Percentiles rank a stretch among this genome's conserved stretches.
Conservation (phyloP, 257 asterid species). For the Jaltomata sinuosa region DNA sequence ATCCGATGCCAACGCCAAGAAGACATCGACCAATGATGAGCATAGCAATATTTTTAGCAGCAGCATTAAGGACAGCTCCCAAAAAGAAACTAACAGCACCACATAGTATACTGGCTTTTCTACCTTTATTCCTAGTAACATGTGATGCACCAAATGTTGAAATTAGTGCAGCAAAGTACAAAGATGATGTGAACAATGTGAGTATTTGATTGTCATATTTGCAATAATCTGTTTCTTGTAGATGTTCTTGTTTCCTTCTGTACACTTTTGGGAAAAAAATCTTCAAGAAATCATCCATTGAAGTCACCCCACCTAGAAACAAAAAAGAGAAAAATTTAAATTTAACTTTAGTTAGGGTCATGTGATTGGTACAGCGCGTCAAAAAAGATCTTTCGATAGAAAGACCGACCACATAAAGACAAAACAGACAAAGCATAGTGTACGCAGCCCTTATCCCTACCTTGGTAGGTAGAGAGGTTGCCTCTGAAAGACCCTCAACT, state of each 20-base stretch:
- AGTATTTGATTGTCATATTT: constrained; percentile 61
- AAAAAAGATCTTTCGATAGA: not conserved
- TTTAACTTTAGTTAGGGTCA: too few species aligned
- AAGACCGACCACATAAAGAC: too few species aligned
- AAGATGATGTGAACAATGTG: constrained; percentile 72
- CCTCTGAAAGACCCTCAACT: not conserved
- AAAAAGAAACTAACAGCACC: constrained; percentile 55
- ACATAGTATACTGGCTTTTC: constrained; percentile 46
- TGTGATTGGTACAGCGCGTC: not conserved
- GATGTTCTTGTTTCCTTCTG: constrained; percentile 31
- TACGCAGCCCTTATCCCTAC: not conserved
- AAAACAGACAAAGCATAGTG: too few species aligned
- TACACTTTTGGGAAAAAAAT: constrained; percentile 62
- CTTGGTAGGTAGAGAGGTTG: not conserved
- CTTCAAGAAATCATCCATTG: constrained; percentile 65
- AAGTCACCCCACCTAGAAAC: constrained; percentile 64
- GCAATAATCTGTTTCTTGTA: constrained; percentile 50
- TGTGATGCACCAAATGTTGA: constrained; percentile 53
- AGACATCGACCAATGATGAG: constrained; percentile 54
- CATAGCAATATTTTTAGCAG: constrained; percentile 44
- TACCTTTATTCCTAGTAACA: constrained; percentile 48
- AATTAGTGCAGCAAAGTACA: constrained; percentile 59
- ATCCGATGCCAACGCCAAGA: constrained; percentile 81
- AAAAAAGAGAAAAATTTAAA: too few species aligned
- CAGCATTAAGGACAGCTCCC: constrained; percentile 54